These are phyloP conservation scores for Candolleomyces aberdarensis DNA, from an alignment of 768 basidiomycete genomes.

Conservation along the genomic window DNA sequence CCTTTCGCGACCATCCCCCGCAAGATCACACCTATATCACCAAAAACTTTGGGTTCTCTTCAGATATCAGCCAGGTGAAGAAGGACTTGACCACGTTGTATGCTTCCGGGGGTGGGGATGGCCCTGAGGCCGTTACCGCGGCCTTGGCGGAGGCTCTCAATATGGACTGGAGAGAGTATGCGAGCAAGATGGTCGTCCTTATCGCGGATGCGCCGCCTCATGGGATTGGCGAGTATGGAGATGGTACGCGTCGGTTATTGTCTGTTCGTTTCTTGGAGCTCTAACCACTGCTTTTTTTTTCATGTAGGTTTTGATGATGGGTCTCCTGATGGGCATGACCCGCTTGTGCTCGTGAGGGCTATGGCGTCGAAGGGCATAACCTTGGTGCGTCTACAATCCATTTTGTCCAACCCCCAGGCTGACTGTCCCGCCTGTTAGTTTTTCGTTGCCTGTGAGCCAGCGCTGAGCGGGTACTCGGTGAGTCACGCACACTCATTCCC, in stretches of 20 bases:
- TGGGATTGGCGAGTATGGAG: conserved; percentile 95
- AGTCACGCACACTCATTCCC: conserved; percentile 21
- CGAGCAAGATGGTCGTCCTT: conserved; percentile 94
- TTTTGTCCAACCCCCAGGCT: conserved; percentile 6
- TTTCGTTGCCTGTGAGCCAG: conserved; percentile 99
- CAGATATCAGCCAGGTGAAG: conserved; percentile 85
- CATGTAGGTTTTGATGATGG: conserved; percentile 84
- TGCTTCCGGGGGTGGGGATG: conserved; percentile 91
- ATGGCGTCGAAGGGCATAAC: conserved; percentile 94
- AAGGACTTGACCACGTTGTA: conserved; percentile 79
- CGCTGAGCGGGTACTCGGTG: conserved; percentile 87
- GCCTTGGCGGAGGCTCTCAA: conserved; percentile 82
- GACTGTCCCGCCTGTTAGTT: conserved; percentile 52
- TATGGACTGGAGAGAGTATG: conserved; percentile 86
- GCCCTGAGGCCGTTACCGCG: conserved; percentile 95
- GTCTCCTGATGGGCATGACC: conserved; percentile 92
- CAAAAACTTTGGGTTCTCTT: conserved; percentile 93
- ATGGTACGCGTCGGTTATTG: conserved; percentile 52
- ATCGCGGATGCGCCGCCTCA: conserved; percentile 98
- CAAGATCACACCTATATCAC: conserved; percentile 95
- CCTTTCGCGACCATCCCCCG: conserved; percentile 95
- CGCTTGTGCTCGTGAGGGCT: conserved; percentile 75
- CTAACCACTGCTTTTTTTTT: conserved; percentile 1
- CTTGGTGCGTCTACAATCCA: conserved; percentile 49
- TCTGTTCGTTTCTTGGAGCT: not conserved